Conservation (phyloP, 306 rosid species). For the Luffa aegyptiaca region DNA sequence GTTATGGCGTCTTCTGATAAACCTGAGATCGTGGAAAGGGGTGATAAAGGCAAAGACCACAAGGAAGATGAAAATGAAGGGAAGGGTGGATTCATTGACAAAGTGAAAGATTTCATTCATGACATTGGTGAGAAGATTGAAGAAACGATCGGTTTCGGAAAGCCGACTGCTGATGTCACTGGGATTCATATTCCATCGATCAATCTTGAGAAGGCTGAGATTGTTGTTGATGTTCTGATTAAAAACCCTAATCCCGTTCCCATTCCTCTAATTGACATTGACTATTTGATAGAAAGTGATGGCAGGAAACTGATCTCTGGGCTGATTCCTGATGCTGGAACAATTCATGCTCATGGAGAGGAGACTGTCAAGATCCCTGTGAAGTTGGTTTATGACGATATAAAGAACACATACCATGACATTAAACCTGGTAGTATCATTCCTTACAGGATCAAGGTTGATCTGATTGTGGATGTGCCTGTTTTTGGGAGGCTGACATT, state of each 20-base stretch:
- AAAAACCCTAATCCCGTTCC: conserved; percentile 94
- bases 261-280: conserved; percentile 71
- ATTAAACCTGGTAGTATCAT: conserved; percentile 76
- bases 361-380: conserved; percentile 70
- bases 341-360: conserved; percentile 79
- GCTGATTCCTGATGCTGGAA: conserved; percentile 89
- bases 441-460: conserved; percentile 73
- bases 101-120: conserved; percentile 85
- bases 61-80: conserved; percentile 39
- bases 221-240: conserved; percentile 74
- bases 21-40: conserved; percentile 53
- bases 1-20: conserved; percentile 58
- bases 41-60: conserved; percentile 31
- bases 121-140: conserved; percentile 95
- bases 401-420: conserved; percentile 58
- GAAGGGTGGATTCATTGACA: conserved; percentile 68
- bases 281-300: conserved; percentile 79
- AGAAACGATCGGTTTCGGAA: conserved; percentile 76
- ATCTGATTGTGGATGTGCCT: conserved; percentile 82
- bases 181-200: conserved; percentile 55
- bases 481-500: conserved; percentile 71
- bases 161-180: conserved; percentile 79
- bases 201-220: conserved; percentile 59
- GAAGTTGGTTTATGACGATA: conserved; percentile 63
- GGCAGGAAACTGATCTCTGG: conserved; percentile 87